phyloP scores from a whole-genome alignment of 495 filamentous ascomycete genomes.

The Hypoxylon fragiforme region DNA sequence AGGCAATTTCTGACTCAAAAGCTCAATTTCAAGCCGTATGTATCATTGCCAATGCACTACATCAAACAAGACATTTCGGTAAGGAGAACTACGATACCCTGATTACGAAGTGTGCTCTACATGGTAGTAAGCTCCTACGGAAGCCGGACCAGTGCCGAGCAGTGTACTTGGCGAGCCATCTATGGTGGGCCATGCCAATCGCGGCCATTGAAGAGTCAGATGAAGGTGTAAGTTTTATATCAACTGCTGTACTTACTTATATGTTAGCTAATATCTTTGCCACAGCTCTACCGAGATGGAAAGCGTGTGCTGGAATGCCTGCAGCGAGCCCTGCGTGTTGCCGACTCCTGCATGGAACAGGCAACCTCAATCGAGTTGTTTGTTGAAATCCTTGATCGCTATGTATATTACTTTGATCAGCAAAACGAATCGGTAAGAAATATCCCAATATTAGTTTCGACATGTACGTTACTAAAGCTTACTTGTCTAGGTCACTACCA shows the following conservation, averaged over 20 bases:
- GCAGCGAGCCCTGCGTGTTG: conserved; percentile 91
- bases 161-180: conserved; percentile 91
- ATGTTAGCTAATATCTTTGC: not conserved
- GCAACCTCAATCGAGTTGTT: conserved; percentile 96
- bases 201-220: conserved; percentile 80
- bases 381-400: conserved; percentile 96
- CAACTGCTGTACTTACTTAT: too few species aligned
- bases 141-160: conserved; percentile 98
- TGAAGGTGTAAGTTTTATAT: conserved; percentile 63
- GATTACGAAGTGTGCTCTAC: conserved; percentile 94
- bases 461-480: not conserved
- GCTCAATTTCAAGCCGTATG: conserved; percentile 98
- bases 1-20: conserved; percentile 89
- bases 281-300: conserved; percentile 90
- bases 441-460: not conserved
- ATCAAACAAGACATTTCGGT: conserved; percentile 81
- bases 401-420: conserved; percentile 99
- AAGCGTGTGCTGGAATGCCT: conserved; percentile 96
- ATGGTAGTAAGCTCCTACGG: conserved; percentile 95
- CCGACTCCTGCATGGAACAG: conserved; percentile 99
- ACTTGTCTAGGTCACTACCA: conserved; percentile 76
- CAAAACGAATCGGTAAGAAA: conserved; percentile 86
- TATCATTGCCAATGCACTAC: conserved; percentile 85
- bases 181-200: conserved; percentile 97
- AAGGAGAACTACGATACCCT: conserved; percentile 98